Conservation (phyloP, 495 filamentous ascomycete species). For the Penicillium dipodomyicola region DNA sequence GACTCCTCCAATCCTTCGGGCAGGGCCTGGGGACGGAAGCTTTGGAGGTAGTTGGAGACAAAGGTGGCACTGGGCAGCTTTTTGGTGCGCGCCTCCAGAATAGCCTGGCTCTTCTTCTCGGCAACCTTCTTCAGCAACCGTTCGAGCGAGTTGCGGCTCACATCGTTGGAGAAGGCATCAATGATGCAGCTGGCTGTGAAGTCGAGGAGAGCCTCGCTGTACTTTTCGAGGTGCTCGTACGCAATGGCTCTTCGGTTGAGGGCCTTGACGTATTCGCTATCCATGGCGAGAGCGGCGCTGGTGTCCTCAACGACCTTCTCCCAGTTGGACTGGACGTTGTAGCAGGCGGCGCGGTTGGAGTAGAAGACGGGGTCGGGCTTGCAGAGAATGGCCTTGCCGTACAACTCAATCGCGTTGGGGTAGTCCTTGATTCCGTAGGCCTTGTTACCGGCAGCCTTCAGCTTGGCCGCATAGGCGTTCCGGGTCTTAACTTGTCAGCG, state of each 20-base stretch:
- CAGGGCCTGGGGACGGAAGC: slow-evolving; percentile 78
- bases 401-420: slow-evolving; percentile 84
- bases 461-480: slow-evolving; percentile 79
- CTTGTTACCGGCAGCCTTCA: slow-evolving; percentile 95
- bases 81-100: slow-evolving; percentile 73
- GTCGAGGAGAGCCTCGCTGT: slow-evolving; percentile 92
- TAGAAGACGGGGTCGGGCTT: slow-evolving; percentile 97
- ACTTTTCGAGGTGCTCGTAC: slow-evolving; percentile 87
- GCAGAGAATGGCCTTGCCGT: slow-evolving; percentile 93
- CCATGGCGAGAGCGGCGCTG: slow-evolving; percentile 85
- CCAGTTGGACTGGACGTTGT: slow-evolving; percentile 88
- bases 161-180: slow-evolving; percentile 88
- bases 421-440: slow-evolving; percentile 93
- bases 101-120: slow-evolving; percentile 83
- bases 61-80: slow-evolving; percentile 92
- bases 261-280: slow-evolving; percentile 96
- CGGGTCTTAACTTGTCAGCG: slow-evolving; percentile 41
- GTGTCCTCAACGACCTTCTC: slow-evolving; percentile 97
- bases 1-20: slow-evolving; percentile 81
- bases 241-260: slow-evolving; percentile 93
- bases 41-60: slow-evolving; percentile 97
- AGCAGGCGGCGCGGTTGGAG: slow-evolving; percentile 97
- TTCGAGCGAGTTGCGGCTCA: slow-evolving; percentile 85
- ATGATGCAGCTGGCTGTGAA: slow-evolving; percentile 99
- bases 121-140: slow-evolving; percentile 94